Base-by-base conservation (phyloP, 2,329 filamentous ascomycete species). In the Colletotrichum musae region DNA sequence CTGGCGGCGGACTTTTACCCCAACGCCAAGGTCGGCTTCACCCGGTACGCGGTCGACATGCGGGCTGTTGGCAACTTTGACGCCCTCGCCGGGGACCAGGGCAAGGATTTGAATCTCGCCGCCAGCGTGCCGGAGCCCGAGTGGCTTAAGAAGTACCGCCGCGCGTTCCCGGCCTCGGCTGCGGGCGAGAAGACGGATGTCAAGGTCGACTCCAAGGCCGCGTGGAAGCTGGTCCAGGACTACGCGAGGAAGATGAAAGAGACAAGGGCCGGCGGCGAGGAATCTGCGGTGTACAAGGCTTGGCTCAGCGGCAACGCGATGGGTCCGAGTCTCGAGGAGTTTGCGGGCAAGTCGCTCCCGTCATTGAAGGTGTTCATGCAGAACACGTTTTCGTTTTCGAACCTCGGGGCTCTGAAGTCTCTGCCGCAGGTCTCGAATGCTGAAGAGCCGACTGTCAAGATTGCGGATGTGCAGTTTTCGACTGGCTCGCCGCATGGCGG, bases 41-140 rank as follows among this genome's bases (percentile, higher is more conserved):
- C 64, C 5, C 64, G 68, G 1, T 52, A 86, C 75, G 4, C 59
- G 64, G 72, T 86, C 80, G 73, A 86, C 80, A 75, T 82, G 83
- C 10, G 76, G 6, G 57, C 47, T 4, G 53, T 60, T 1, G 58
- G 64, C 0, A 41, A 58, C 45, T 51, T 70, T 32, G 64, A 68
- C 3, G 50, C 60, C 6, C 1, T 47, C 5, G 43, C 64, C 1
- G 52, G 53, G 6, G 52, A 39, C 2, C 57, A 59, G 3, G 68
- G 68, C 2, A 68, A 62, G 10, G 36, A 64, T n/a, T 43, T 70
- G 16, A 70, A 68, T 48, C 24, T 68, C 2, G 68, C 64, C 13
- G 64, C 58, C 12, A 68, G 68, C 5, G 63, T 58, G 0, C 58
- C 64, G 16, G 58, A 70, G 24, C 41, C 45, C 4, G 58, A 68